Conservation (phyloP, 345 rosid species). For the Ceriops tagal region DNA sequence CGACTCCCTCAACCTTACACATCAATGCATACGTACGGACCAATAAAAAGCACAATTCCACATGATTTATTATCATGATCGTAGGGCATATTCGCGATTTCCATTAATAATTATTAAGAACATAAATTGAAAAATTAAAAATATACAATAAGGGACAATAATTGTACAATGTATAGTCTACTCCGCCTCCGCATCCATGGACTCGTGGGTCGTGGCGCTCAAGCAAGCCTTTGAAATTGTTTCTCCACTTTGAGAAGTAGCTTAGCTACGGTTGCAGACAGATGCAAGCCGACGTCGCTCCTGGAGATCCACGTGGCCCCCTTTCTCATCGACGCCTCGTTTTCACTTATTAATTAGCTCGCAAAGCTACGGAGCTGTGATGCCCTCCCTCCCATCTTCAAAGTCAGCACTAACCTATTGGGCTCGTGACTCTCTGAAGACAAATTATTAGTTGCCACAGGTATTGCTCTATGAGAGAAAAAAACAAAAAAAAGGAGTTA, state of each 20-base stretch:
- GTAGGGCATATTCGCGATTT: too few species aligned
- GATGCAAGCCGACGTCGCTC: conserved; percentile 39
- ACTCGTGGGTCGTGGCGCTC: background rate
- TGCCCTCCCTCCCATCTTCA: background rate
- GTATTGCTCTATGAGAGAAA: too few species aligned
- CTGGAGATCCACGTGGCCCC: conserved; percentile 45
- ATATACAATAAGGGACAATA: too few species aligned
- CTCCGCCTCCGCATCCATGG: too few species aligned
- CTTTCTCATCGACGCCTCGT: conserved; percentile 21
- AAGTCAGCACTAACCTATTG: background rate
- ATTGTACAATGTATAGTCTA: too few species aligned
- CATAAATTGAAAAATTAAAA: too few species aligned
- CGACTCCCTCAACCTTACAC: background rate
- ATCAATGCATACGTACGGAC: too few species aligned
- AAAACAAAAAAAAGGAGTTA: too few species aligned
- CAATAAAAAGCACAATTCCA: too few species aligned
- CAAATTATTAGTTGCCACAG: too few species aligned
- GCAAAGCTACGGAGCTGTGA: background rate
- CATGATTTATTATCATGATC: too few species aligned
- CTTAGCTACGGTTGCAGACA: conserved; percentile 11
- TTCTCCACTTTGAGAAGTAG: conserved; percentile 8
- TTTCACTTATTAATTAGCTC: background rate
- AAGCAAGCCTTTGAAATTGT: background rate
- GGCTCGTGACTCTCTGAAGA: background rate
- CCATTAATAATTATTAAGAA: too few species aligned